These are phyloP conservation scores for Corynascus novoguineensis DNA, from an alignment of 495 filamentous ascomycete genomes.

Conservation along the genomic window DNA sequence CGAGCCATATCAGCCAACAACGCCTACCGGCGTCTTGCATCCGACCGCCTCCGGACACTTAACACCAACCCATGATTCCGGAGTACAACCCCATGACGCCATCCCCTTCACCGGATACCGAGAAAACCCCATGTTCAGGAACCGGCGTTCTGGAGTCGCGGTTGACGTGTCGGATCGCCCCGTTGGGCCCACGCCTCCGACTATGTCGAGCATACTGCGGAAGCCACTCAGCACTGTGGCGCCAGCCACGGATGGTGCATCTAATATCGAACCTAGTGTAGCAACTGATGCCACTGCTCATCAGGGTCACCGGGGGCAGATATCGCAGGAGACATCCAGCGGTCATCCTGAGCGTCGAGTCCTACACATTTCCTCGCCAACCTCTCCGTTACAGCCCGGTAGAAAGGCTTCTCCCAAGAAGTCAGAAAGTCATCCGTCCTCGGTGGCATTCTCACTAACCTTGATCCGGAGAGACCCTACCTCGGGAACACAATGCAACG, in stretches of 20 bases:
- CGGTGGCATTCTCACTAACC: slow-evolving; percentile 57
- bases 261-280: not conserved
- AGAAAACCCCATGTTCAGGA: slow-evolving; percentile 24
- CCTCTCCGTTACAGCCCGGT: not conserved
- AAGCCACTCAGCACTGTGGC: slow-evolving; percentile 16
- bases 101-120: slow-evolving; percentile 10
- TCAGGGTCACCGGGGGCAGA: slow-evolving; percentile 10
- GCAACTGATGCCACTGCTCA: not conserved
- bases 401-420: slow-evolving; percentile 8
- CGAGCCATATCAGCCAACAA: not conserved
- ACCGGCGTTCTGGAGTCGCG: not conserved
- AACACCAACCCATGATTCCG: not conserved
- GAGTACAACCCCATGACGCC: not conserved
- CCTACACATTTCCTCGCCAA: not conserved
- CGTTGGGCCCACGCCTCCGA: slow-evolving; percentile 2
- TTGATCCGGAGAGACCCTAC: slow-evolving; percentile 83
- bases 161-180: not conserved
- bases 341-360: not conserved
- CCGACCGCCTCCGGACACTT: not conserved
- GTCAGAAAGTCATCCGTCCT: slow-evolving; percentile 5
- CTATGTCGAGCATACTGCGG: slow-evolving; percentile 5
- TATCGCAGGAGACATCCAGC: not conserved
- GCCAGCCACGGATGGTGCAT: not conserved
- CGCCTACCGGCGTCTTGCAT: not conserved
- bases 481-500: slow-evolving; percentile 80